Evolutionary conservation across 1,284 basidiomycete species (phyloP).

Genomic region (Tylopilus orsonianus): DNA sequence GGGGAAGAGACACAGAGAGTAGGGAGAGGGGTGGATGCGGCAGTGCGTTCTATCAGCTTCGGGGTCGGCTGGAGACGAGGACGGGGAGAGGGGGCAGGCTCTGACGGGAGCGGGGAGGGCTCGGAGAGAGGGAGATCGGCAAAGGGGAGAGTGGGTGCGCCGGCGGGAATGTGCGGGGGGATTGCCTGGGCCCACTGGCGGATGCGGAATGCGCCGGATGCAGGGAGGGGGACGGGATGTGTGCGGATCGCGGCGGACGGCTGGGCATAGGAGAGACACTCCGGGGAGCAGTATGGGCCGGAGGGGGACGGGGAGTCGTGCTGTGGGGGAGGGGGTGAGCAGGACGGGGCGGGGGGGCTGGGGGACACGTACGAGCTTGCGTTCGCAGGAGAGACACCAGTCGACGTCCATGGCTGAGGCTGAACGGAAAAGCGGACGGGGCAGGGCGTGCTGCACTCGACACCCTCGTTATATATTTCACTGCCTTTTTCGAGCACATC

Average conservation of each 20-base stretch:
- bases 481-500: slow-evolving; percentile 21
- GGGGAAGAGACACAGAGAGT: slow-evolving; percentile 29
- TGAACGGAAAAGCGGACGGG: slow-evolving; percentile 18
- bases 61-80: slow-evolving; percentile 25
- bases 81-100: slow-evolving; percentile 22
- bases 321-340: slow-evolving; percentile 33
- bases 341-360: background rate
- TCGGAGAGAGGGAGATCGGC: slow-evolving; percentile 12
- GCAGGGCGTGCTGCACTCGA: slow-evolving; percentile 18
- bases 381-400: slow-evolving; percentile 66
- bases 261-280: slow-evolving; percentile 42
- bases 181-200: slow-evolving; percentile 33
- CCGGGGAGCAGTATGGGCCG: slow-evolving; percentile 54
- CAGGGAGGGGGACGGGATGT: background rate
- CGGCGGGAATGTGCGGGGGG: slow-evolving; percentile 32
- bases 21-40: slow-evolving; percentile 32
- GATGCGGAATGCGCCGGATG: slow-evolving; percentile 19
- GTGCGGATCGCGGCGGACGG: slow-evolving; percentile 19
- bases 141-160: slow-evolving; percentile 30
- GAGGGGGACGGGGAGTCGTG: slow-evolving; percentile 33
- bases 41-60: slow-evolving; percentile 35
- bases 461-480: slow-evolving; percentile 32
- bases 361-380: slow-evolving; percentile 46
- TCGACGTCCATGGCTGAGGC: slow-evolving; percentile 52
- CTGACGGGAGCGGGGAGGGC: slow-evolving; percentile 1